A percentile compares a stretch with the other conserved stretches of the same genome.
Evolutionary conservation across 2,329 filamentous ascomycete species (phyloP).

Genomic region (Lachnellula suecica): DNA sequence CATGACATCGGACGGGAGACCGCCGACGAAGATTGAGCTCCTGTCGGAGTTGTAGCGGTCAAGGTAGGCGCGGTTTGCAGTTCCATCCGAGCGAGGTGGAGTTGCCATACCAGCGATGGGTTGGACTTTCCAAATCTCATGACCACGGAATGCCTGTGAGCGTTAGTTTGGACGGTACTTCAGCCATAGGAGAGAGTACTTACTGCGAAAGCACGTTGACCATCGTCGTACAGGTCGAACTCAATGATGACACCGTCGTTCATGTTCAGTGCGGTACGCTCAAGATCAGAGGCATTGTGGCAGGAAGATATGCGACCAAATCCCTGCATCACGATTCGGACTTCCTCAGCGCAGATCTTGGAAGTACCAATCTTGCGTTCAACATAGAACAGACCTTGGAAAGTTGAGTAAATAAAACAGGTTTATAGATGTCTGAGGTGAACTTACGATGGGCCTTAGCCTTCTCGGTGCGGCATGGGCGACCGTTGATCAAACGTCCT

Average conservation of each 20-base stretch:
- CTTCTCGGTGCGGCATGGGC: slow-evolving; percentile 59
- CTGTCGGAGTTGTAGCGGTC: slow-evolving; percentile 43
- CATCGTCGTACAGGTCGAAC: slow-evolving; percentile 51
- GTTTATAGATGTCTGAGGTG: neutral
- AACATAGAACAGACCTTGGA: slow-evolving; percentile 50
- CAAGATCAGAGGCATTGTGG: slow-evolving; percentile 22
- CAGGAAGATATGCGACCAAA: slow-evolving; percentile 43
- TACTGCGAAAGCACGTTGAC: slow-evolving; percentile 49
- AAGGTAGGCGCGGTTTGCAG: slow-evolving; percentile 25
- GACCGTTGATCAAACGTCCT: slow-evolving; percentile 51
- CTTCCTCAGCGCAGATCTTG: slow-evolving; percentile 44
- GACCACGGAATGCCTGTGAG: slow-evolving; percentile 28
- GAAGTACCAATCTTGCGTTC: slow-evolving; percentile 39
- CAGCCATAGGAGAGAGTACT: slow-evolving; percentile 25
- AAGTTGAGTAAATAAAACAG: slow-evolving; percentile 2
- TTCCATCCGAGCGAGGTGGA: slow-evolving; percentile 12
- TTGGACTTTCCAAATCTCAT: slow-evolving; percentile 33
- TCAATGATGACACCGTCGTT: slow-evolving; percentile 43
- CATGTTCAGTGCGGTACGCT: slow-evolving; percentile 29
- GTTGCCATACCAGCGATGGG: slow-evolving; percentile 33
- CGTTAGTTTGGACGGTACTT: slow-evolving; percentile 4
- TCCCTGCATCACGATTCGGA: slow-evolving; percentile 38
- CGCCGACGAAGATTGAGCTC: slow-evolving; percentile 48
- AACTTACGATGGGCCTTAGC: slow-evolving; percentile 57
- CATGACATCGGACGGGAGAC: slow-evolving; percentile 39